Conservation (phyloP, 352 stramenopile genomes). For the Poterioochromonas sp. region DNA sequence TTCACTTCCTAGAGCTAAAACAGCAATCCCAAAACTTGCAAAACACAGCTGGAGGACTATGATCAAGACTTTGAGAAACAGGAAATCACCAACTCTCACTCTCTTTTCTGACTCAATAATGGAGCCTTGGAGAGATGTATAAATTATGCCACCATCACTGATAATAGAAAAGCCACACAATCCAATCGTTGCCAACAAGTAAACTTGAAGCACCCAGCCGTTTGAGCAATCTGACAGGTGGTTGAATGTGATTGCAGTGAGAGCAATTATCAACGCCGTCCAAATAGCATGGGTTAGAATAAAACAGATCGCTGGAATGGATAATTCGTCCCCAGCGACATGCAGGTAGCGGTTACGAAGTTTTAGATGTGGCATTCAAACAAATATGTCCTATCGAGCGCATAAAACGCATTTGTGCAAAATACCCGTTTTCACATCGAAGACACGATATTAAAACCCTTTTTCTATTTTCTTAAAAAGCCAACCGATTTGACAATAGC, state of each 20-base stretch:
- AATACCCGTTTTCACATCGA: too few relatives aligned
- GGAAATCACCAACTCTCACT: not conserved
- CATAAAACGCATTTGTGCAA: too few relatives aligned
- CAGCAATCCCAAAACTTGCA: not conserved
- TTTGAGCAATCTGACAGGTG: not conserved
- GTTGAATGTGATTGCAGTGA: not conserved
- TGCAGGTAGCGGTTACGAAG: not conserved
- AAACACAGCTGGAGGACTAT: not conserved
- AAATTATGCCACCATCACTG: not conserved
- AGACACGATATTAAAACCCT: too few relatives aligned
- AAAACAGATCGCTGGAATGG: slow-evolving; percentile 1
- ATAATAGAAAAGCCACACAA: not conserved
- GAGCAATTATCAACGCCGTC: not conserved
- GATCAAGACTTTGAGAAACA: not conserved
- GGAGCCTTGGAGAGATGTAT: not conserved
- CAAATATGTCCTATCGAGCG: too few relatives aligned
- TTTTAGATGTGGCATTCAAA: slow-evolving; percentile 27
- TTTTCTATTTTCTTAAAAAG: too few relatives aligned
- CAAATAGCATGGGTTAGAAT: not conserved
- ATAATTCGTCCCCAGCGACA: slow-evolving; percentile 13
- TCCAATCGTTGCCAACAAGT: not conserved
- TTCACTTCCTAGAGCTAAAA: not conserved
- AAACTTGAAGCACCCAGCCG: not conserved
- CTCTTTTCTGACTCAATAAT: not conserved
- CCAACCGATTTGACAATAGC: too few relatives aligned